phyloP scores from a whole-genome alignment of 257 asterid genomes.

The Verbena officinalis region DNA sequence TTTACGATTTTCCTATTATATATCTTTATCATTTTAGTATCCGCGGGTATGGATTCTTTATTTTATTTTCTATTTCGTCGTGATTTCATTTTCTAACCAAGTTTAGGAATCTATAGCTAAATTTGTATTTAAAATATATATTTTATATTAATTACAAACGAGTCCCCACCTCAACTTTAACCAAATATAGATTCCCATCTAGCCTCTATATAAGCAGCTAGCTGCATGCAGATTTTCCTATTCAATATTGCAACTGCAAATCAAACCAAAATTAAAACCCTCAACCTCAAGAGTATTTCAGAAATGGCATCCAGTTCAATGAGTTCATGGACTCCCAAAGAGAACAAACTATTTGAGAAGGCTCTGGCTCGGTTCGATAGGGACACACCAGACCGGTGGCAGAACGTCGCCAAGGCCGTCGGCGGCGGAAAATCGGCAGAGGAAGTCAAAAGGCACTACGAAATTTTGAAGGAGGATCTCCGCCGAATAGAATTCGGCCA shows the following conservation, averaged over 20 bases:
- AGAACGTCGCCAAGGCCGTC: conserved; percentile 62
- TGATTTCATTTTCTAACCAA: too few species aligned
- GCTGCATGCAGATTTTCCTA: conserved; percentile 1
- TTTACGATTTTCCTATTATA: too few species aligned
- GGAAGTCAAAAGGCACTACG: conserved; percentile 64
- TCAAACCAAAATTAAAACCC: too few species aligned
- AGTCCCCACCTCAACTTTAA: too few species aligned
- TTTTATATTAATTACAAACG: too few species aligned
- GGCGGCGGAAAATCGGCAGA: conserved; percentile 68
- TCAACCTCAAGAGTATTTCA: too few species aligned
- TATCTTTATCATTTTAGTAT: too few species aligned
- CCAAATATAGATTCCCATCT: not conserved
- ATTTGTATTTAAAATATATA: too few species aligned
- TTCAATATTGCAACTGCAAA: too few species aligned
- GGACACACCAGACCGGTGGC: conserved; percentile 81
- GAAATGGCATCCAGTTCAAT: conserved; percentile 46
- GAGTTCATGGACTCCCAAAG: conserved; percentile 60
- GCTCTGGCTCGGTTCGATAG: conserved; percentile 62
- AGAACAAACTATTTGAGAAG: conserved; percentile 68
- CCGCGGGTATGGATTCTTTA: too few species aligned
- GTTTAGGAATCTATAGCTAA: too few species aligned
- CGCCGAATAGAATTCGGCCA: conserved; percentile 59
- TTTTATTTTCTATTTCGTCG: too few species aligned
- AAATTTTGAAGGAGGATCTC: conserved; percentile 64
- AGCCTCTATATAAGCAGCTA: conserved; percentile 23